phyloP scores from a whole-genome alignment of 2,329 filamentous ascomycete species.

The Pseudogymnoascus sp. region DNA sequence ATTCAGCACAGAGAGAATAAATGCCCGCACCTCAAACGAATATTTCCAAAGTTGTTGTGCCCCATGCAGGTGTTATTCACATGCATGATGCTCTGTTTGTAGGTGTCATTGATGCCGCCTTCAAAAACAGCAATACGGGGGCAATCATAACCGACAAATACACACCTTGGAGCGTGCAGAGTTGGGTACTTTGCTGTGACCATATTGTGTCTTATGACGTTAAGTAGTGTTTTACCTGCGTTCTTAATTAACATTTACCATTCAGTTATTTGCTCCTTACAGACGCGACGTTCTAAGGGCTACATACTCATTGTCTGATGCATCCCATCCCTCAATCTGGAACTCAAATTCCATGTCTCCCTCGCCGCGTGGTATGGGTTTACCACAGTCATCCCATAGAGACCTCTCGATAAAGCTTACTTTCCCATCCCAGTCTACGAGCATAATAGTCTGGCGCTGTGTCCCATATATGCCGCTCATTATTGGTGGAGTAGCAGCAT shows the following conservation, averaged over 20 bases:
- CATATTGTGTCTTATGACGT: background rate
- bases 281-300: conserved; percentile 2
- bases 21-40: background rate
- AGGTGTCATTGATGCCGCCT: background rate
- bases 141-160: background rate
- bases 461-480: conserved; percentile 56
- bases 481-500: conserved; percentile 34
- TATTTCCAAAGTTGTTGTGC: background rate
- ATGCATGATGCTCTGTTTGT: conserved; percentile 7
- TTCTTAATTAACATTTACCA: background rate
- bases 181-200: background rate
- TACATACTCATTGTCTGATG: conserved; percentile 18
- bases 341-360: conserved; percentile 51
- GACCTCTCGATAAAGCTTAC: conserved; percentile 52
- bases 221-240: background rate
- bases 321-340: conserved; percentile 41
- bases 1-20: background rate
- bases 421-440: conserved; percentile 56
- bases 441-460: conserved; percentile 53
- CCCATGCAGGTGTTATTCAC: background rate
- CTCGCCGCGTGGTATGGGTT: conserved; percentile 43
- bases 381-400: conserved; percentile 51
- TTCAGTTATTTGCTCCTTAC: conserved; percentile 1
- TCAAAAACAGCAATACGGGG: background rate
- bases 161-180: background rate